These are phyloP conservation scores for Fraxinus anomala DNA, from an alignment of 257 asterid species.

Conservation along the genomic window DNA sequence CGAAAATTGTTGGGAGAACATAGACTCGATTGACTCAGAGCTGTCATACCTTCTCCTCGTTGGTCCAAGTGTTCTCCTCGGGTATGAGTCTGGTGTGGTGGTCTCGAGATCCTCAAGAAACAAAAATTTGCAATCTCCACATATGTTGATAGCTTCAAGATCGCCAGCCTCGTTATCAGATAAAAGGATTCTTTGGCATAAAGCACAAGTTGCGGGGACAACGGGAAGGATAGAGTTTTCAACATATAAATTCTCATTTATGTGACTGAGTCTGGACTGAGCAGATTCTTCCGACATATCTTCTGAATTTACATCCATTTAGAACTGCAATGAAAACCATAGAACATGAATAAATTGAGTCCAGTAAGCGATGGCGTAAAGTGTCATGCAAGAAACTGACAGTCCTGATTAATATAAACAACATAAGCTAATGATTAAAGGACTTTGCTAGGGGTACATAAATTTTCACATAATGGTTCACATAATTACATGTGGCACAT, in stretches of 20 bases:
- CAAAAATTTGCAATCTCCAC: slow-evolving; percentile 81
- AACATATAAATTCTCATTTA: slow-evolving; percentile 28
- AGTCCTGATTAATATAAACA: neutral
- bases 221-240: slow-evolving; percentile 22
- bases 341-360: neutral
- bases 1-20: slow-evolving; percentile 62
- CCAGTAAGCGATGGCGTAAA: neutral
- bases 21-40: slow-evolving; percentile 62
- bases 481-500: too few relatives aligned
- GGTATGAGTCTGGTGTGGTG: slow-evolving; percentile 49
- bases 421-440: neutral
- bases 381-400: neutral
- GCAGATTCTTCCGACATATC: slow-evolving; percentile 43
- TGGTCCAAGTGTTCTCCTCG: slow-evolving; percentile 32
- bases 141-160: slow-evolving; percentile 47
- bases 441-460: too few relatives aligned
- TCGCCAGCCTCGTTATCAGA: slow-evolving; percentile 47
- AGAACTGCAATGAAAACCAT: slow-evolving; percentile 31
- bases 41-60: slow-evolving; percentile 53
- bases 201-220: slow-evolving; percentile 46
- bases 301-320: slow-evolving; percentile 49
- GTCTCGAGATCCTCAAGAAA: slow-evolving; percentile 66
- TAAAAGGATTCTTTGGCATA: slow-evolving; percentile 54
- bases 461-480: too few relatives aligned
- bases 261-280: slow-evolving; percentile 32